Evolutionary conservation across 306 rosid genomes (phyloP).

Genomic region (Prosopis cineraria): DNA sequence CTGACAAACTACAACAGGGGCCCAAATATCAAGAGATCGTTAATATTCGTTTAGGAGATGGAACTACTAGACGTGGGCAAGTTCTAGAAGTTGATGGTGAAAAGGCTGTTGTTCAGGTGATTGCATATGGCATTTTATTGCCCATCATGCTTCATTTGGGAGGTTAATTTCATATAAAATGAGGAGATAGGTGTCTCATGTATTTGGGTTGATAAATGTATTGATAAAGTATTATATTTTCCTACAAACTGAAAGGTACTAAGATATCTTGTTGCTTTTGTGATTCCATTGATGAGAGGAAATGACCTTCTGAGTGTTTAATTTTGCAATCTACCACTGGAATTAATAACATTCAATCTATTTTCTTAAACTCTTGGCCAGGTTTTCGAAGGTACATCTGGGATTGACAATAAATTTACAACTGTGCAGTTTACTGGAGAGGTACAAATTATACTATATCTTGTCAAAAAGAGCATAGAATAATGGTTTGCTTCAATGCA

Average conservation of each 20-base stretch:
- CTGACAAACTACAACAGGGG: conserved; percentile 61
- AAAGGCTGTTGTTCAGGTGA: conserved; percentile 96
- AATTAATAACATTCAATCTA: background rate
- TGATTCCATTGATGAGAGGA: background rate
- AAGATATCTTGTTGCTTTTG: background rate
- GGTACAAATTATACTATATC: conserved; percentile 46
- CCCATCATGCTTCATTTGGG: conserved; percentile 22
- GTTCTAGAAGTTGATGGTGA: conserved; percentile 98
- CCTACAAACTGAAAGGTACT: conserved; percentile 1
- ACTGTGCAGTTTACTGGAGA: conserved; percentile 99
- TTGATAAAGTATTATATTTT: background rate
- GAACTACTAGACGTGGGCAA: conserved; percentile 87
- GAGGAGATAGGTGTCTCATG: background rate
- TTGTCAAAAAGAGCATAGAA: background rate
- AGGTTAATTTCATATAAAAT: conserved; percentile 9
- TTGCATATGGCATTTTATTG: conserved; percentile 13
- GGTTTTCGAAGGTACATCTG: conserved; percentile 99
- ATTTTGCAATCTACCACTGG: conserved; percentile 10
- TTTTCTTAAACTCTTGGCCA: conserved; percentile 32
- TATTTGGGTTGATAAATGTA: conserved; percentile 12
- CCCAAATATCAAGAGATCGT: conserved; percentile 98
- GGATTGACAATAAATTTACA: conserved; percentile 96
- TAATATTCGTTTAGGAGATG: conserved; percentile 96
- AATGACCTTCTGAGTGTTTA: conserved; percentile 16
- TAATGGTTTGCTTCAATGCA: conserved; percentile 3